phyloP scores from a whole-genome alignment of 208 protist species.

The Acanthamoeba healyi region DNA sequence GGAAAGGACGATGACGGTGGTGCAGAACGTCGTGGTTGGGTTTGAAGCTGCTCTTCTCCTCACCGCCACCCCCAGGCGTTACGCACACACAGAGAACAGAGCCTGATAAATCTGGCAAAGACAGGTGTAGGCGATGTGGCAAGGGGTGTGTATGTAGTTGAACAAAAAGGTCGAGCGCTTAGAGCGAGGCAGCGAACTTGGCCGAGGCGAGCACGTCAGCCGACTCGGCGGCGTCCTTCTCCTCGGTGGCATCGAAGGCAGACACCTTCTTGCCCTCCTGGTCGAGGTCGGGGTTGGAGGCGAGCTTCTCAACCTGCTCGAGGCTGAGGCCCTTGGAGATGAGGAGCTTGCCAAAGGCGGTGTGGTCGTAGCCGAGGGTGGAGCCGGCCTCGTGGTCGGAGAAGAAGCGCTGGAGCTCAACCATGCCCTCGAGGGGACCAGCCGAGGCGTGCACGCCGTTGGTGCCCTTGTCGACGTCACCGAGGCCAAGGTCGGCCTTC shows the following conservation, averaged over 20 bases:
- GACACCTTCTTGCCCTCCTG: constrained; percentile 75
- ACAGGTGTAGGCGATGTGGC: too few species aligned
- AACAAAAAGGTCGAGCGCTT: background rate
- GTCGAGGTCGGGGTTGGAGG: constrained; percentile 73
- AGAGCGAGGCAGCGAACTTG: constrained; percentile 50
- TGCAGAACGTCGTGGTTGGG: too few species aligned
- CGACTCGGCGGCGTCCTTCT: constrained; percentile 65
- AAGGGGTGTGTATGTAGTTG: too few species aligned
- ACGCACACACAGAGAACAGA: too few species aligned
- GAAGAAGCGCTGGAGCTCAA: constrained; percentile 76
- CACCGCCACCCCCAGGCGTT: too few species aligned
- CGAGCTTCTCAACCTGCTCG: constrained; percentile 71
- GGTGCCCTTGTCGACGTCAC: constrained; percentile 73
- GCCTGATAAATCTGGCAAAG: too few species aligned
- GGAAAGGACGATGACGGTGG: too few species aligned
- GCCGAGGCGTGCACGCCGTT: constrained; percentile 74
- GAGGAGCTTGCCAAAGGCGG: constrained; percentile 68
- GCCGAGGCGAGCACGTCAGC: constrained; percentile 37
- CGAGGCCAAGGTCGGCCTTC: constrained; percentile 65
- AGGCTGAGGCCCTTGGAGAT: constrained; percentile 72
- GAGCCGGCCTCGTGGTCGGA: constrained; percentile 69
- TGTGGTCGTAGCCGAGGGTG: constrained; percentile 65
- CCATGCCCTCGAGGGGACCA: constrained; percentile 76
- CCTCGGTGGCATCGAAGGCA: constrained; percentile 72
- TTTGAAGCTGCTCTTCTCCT: too few species aligned